Conservation (phyloP, 2,329 filamentous ascomycete genomes). For the Cladosporium oxysporum region DNA sequence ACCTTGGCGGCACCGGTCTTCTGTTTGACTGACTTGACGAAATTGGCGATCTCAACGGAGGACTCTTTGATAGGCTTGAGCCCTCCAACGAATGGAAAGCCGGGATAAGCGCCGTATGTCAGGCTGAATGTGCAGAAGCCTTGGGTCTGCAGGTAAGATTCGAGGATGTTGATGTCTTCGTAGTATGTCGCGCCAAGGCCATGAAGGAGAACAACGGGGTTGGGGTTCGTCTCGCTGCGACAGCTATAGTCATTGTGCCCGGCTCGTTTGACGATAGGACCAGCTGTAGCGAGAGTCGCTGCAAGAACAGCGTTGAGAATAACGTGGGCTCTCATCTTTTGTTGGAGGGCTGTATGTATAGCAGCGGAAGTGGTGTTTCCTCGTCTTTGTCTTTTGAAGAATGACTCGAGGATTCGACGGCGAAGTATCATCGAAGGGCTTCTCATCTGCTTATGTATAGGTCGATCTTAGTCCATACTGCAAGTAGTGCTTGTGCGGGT, state of each 20-base stretch:
- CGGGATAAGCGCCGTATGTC: conserved; percentile 28
- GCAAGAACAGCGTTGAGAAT: background rate
- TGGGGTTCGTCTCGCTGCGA: conserved; percentile 26
- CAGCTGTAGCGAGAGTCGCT: background rate
- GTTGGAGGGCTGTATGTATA: background rate
- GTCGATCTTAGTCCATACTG: background rate
- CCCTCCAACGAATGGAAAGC: conserved; percentile 27
- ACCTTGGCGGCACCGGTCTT: conserved; percentile 25
- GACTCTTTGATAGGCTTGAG: conserved; percentile 26
- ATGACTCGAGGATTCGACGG: background rate
- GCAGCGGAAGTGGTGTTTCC: background rate
- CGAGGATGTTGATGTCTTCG: conserved; percentile 30
- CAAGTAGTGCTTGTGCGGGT: background rate
- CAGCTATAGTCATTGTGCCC: conserved; percentile 30
- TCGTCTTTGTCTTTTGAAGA: background rate
- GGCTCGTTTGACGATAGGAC: background rate
- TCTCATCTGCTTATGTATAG: background rate
- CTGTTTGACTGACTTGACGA: conserved; percentile 25
- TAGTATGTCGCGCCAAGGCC: conserved; percentile 32
- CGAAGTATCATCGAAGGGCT: background rate
- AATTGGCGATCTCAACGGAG: conserved; percentile 25
- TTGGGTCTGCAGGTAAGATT: conserved; percentile 25
- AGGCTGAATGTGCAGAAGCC: conserved; percentile 30
- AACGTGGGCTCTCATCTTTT: background rate
- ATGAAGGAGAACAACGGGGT: conserved; percentile 30